Evolutionary conservation across 2,329 filamentous ascomycete genomes (phyloP).

Genomic region (Rachicladosporium sp.): DNA sequence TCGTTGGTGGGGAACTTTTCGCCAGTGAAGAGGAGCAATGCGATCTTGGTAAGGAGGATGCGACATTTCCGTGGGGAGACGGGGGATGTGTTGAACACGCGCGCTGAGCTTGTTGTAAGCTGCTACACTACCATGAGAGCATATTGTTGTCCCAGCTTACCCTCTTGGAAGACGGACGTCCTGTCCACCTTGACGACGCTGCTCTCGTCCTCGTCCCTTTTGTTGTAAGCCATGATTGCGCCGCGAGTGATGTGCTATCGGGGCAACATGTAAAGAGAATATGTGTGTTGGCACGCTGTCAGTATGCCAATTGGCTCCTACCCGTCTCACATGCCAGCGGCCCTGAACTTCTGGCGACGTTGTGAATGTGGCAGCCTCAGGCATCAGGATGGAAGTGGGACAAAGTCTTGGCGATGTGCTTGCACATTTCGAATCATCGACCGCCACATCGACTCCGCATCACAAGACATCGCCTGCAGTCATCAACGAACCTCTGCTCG

Average conservation of each 20-base stretch:
- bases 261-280: not conserved
- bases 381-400: no score
- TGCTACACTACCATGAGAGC: no score
- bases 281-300: no score
- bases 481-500: no score
- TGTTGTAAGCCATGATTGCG: slow-evolving; percentile 76
- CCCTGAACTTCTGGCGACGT: no score
- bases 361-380: no score
- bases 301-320: no score
- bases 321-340: no score
- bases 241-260: not conserved
- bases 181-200: slow-evolving; percentile 94
- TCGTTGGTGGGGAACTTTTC: slow-evolving; percentile 96
- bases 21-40: slow-evolving; percentile 88
- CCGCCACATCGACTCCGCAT: no score
- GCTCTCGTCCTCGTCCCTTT: slow-evolving; percentile 97
- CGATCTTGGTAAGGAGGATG: slow-evolving; percentile 93
- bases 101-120: slow-evolving; percentile 46
- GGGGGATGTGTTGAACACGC: slow-evolving; percentile 93
- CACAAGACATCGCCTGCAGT: no score
- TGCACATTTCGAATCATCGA: no score
- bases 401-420: no score
- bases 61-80: slow-evolving; percentile 96
- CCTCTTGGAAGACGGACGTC: slow-evolving; percentile 97
- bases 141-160: slow-evolving; percentile 39